phyloP scores from a whole-genome alignment of 257 asterid genomes.

The Echium plantagineum region DNA sequence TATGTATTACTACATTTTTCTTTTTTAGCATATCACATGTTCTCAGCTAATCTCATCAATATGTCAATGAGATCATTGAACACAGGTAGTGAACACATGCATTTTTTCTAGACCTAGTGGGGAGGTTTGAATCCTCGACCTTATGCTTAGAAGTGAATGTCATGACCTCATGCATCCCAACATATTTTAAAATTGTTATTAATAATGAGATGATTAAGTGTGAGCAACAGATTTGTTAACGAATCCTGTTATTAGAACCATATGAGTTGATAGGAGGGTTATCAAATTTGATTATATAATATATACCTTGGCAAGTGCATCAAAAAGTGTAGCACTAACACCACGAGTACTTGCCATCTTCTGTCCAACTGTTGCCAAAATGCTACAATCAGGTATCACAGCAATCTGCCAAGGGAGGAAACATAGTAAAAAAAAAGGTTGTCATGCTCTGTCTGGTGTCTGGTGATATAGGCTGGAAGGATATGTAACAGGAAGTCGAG shows the following conservation, averaged over 20 bases:
- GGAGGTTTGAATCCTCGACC: background rate
- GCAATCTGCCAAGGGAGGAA: slow-evolving; percentile 53
- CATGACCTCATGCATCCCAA: background rate
- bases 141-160: background rate
- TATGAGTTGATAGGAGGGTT: background rate
- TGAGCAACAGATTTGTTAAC: background rate
- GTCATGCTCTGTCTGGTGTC: too few species aligned
- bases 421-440: background rate
- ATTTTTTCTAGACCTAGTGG: background rate
- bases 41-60: too few species aligned
- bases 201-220: background rate
- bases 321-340: slow-evolving; percentile 93
- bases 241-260: background rate
- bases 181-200: background rate
- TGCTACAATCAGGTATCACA: slow-evolving; percentile 84
- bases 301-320: slow-evolving; percentile 96
- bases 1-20: too few species aligned
- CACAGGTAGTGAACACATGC: background rate
- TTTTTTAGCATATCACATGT: too few species aligned
- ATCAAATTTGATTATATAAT: background rate
- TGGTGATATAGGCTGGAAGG: slow-evolving; percentile 3
- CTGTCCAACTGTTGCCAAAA: slow-evolving; percentile 97
- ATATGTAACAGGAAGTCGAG: background rate
- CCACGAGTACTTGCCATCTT: slow-evolving; percentile 99
- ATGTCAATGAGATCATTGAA: too few species aligned